Conservation (phyloP, 768 basidiomycete species). For the Guyanaporus albipodus region DNA sequence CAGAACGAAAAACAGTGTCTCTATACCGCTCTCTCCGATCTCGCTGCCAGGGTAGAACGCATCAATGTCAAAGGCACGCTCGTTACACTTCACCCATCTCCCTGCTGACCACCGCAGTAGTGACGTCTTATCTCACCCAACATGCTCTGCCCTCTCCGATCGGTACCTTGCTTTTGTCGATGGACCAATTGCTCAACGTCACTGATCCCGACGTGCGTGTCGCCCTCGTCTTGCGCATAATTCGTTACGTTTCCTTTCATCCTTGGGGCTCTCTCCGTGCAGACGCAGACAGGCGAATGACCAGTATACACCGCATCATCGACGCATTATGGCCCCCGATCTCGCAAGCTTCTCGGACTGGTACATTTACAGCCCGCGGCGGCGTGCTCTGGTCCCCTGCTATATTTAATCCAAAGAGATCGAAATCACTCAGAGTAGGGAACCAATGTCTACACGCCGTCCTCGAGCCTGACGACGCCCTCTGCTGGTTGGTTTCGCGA, state of each 20-base stretch:
- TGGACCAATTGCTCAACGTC: slow-evolving; percentile 31
- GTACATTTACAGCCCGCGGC: slow-evolving; percentile 51
- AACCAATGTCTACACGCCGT: slow-evolving; percentile 12
- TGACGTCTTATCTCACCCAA: slow-evolving; percentile 39
- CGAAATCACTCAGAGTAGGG: slow-evolving; percentile 18
- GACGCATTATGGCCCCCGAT: slow-evolving; percentile 43
- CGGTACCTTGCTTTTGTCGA: slow-evolving; percentile 49
- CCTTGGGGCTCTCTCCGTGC: slow-evolving; percentile 74
- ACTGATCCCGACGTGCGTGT: slow-evolving; percentile 33
- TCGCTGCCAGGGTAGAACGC: slow-evolving; percentile 36
- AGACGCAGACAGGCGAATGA: slow-evolving; percentile 51
- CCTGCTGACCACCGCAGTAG: slow-evolving; percentile 27
- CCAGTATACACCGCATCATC: slow-evolving; percentile 46
- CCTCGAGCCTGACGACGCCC: slow-evolving; percentile 19
- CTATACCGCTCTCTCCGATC: slow-evolving; percentile 33
- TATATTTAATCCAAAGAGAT: slow-evolving; percentile 25
- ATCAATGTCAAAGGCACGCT: slow-evolving; percentile 45
- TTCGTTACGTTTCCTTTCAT: slow-evolving; percentile 67
- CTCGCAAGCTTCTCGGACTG: slow-evolving; percentile 21
- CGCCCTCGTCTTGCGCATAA: slow-evolving; percentile 48
- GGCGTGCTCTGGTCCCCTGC: slow-evolving; percentile 65
- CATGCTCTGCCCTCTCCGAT: slow-evolving; percentile 41
- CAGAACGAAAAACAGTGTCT: slow-evolving; percentile 36
- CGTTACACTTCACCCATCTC: not conserved
- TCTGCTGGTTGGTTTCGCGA: slow-evolving; percentile 64